Evolutionary conservation across 768 basidiomycete species (phyloP), one percentile per base, ranked within the genome.

Genomic region (Psilocybe cyanescens): DNA sequence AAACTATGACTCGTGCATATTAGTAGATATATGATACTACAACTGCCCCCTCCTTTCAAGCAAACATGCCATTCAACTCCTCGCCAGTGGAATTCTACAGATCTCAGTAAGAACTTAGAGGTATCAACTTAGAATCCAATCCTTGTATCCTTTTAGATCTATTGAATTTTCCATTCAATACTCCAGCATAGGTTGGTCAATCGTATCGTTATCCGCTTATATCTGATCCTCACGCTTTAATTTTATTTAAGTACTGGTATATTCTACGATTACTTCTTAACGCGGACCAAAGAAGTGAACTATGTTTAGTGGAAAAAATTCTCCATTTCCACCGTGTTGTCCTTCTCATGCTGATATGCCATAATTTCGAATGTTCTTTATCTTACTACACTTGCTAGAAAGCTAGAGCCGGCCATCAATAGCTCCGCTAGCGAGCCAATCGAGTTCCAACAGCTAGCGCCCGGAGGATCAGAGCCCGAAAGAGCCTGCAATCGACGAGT

Each of bases 221-320:
- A 8, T 12, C 5, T 16, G 16, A 11, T 45, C n/a, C n/a, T 16
- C n/a, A 5, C 3, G 11, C 39, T 19, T 19, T 19, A 5, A 39
- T 37, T 19, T 33, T 8, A 12, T 8, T 29, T 37, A 41, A 60
- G 59, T 39, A 1, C 19, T 60, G 30, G n/a, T 60, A 12, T 19
- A 19, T 60, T 54, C 41, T 55, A 55, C 30, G 59, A 60, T 29
- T 60, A 55, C 39, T 31, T 46, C 16, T 48, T 60, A 19, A 60
- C 59, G 8, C 55, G 52, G 52, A 54, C 52, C 3, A 31, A 41
- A 24, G 59, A 60, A 31, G 59, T 60, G 11, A 54, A 45, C 17
- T 60, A 55, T n/a, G 16, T 60, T 30, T 60, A 53, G 59, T 14
- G 24, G 12, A 45, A 46, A 33, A 54, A 55, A 31, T 54, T 54